Evolutionary conservation across 805 yeast genomes (phyloP).

Genomic region (Suhomyces prunicola): DNA sequence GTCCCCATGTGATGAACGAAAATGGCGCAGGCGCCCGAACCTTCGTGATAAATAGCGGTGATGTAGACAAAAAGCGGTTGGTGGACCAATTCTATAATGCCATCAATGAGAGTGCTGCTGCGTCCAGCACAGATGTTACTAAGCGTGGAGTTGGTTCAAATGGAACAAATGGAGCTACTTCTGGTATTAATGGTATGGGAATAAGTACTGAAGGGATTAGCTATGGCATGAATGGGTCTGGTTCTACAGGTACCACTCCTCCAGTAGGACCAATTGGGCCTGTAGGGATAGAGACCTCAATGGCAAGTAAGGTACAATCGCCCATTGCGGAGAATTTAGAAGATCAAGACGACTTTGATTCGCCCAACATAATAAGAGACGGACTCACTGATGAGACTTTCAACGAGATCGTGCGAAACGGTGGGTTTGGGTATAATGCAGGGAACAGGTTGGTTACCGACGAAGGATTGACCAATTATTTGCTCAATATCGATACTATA

Average conservation of each 20-base stretch:
- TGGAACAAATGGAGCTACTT: background rate
- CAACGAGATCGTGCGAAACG: slow-evolving; percentile 13
- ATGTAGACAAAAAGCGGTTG: slow-evolving; percentile 28
- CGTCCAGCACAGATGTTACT: slow-evolving; percentile 2
- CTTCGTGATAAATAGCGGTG: slow-evolving; percentile 1
- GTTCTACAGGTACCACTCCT: background rate
- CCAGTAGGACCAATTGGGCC: background rate
- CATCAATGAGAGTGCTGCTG: slow-evolving; percentile 14
- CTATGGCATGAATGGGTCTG: background rate
- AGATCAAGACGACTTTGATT: background rate
- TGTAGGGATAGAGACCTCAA: background rate
- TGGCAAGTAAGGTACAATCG: background rate
- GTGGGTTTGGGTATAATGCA: slow-evolving; percentile 17
- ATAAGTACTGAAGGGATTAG: background rate
- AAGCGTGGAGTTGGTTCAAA: background rate
- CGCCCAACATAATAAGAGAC: background rate
- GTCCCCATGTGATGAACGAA: slow-evolving; percentile 5
- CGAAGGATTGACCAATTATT: slow-evolving; percentile 24
- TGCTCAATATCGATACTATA: slow-evolving; percentile 27
- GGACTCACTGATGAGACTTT: slow-evolving; percentile 11
- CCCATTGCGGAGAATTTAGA: slow-evolving; percentile 4
- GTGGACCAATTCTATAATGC: slow-evolving; percentile 41
- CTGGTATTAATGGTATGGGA: background rate
- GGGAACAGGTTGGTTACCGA: slow-evolving; percentile 14
- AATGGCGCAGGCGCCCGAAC: slow-evolving; percentile 3